Percentiles rank a stretch among this genome's conserved stretches.
These are phyloP conservation scores for Wickerhamiella sergipiensis DNA, from an alignment of 805 yeast species.

Conservation along the genomic window DNA sequence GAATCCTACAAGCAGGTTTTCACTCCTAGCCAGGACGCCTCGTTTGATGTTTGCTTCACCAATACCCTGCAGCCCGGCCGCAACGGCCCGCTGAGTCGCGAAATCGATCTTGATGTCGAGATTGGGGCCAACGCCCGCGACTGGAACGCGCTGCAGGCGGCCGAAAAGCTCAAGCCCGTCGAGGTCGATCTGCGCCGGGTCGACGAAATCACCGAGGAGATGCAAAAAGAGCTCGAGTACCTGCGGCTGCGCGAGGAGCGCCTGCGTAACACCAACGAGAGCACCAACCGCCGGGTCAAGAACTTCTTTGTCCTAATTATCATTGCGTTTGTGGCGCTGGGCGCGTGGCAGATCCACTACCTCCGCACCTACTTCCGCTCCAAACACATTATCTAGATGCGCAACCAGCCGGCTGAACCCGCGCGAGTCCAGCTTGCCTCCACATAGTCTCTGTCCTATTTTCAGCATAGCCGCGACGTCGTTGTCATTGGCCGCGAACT, in stretches of 20 bases:
- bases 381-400: slow-evolving; percentile 27
- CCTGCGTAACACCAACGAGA: slow-evolving; percentile 92
- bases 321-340: slow-evolving; percentile 57
- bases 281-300: slow-evolving; percentile 85
- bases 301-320: slow-evolving; percentile 66
- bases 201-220: slow-evolving; percentile 75
- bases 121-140: slow-evolving; percentile 96
- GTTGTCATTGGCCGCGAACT: slow-evolving; percentile 18
- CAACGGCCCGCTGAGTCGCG: slow-evolving; percentile 42
- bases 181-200: slow-evolving; percentile 82
- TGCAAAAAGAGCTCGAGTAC: slow-evolving; percentile 66
- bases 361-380: slow-evolving; percentile 74
- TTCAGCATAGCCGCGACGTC: slow-evolving; percentile 23
- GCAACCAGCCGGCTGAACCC: slow-evolving; percentile 20
- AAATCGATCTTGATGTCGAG: slow-evolving; percentile 81
- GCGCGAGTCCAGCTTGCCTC: slow-evolving; percentile 2
- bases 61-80: slow-evolving; percentile 33
- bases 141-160: slow-evolving; percentile 89
- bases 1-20: slow-evolving; percentile 67
- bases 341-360: slow-evolving; percentile 86
- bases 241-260: slow-evolving; percentile 79
- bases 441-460: slow-evolving; percentile 12
- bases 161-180: slow-evolving; percentile 83
- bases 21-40: slow-evolving; percentile 67
- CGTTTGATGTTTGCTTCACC: slow-evolving; percentile 85